Evolutionary conservation across 108 stramenopile genomes (phyloP), one percentile per base, ranked within the genome.

Genomic region (Cyclotella choctawhatcheeana): DNA sequence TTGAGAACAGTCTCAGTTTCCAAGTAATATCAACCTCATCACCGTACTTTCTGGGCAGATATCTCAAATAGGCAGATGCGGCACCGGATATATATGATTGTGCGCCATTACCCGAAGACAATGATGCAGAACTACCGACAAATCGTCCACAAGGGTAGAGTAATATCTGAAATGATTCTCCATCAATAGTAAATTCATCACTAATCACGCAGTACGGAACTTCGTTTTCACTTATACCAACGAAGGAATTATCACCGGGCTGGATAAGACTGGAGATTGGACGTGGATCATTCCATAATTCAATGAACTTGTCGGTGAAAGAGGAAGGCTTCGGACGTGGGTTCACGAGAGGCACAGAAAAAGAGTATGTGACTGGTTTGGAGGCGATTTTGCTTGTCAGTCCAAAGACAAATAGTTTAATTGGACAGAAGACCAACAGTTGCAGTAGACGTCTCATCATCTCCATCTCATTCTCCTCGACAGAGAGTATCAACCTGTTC

Each of bases 251-350:
- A 21, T 67, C 56, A 20, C 53, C 64, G 5, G 56, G 37, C 14
- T 44, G 35, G 31, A 86, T 21, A 8, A 75, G 18, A 35, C 56
- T 67, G 2, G 82, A 51, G 2, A 83, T 65, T 0, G 85, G 85
- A 30, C 85, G 45, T 24, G 85, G 85, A 74, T 86, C 85, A 56
- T 83, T 83, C 85, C 85, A 86, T 29, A 86, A 51, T 69, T 78
- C 69, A 5, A 50, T 64, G 30, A 81, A 73, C 14, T 35, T 77
- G 24, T 61, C 79, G 4, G 37, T 17, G 14, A 66, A 37, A 12
- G 82, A 74, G 20, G 75, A 51, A 27, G 85, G 82, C 47, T 82
- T 71, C 16, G 85, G 85, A 24, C 85, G 68, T 60, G 58, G 60
- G 21, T 75, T 80, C 3, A 58, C 33, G 4, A 85, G 63, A 31